A percentile compares a stretch with the other conserved stretches of the same genome.
Evolutionary conservation across 164 flowering plant species (phyloP).

Genomic region (Liquidambar formosana): DNA sequence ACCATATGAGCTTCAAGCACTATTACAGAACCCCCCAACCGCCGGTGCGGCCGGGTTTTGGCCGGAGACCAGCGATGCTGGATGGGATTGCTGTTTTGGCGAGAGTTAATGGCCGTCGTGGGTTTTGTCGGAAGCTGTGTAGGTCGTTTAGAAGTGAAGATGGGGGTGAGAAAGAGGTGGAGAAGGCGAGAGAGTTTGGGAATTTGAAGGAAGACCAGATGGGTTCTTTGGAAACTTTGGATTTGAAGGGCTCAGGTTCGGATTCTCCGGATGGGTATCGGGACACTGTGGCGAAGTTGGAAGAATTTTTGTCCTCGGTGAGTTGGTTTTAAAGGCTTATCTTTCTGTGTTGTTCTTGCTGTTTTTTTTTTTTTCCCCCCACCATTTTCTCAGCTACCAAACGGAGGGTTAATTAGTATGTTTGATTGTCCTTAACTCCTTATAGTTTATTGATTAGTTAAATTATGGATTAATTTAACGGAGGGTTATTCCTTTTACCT

Average conservation of each 20-base stretch:
- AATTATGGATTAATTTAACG: no score
- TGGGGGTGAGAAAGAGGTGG: constrained; percentile 26
- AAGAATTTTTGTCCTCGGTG: constrained; percentile 61
- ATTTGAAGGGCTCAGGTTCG: constrained; percentile 36
- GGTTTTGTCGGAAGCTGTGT: constrained; percentile 29
- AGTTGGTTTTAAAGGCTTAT: no score
- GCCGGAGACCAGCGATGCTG: constrained; percentile 12
- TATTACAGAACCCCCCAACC: constrained; percentile 8
- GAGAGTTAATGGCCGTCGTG: constrained; percentile 13
- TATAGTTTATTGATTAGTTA: no score
- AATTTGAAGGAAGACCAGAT: constrained; percentile 16
- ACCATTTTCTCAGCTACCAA: background rate
- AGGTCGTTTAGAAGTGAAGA: constrained; percentile 52
- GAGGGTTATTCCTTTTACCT: no score
- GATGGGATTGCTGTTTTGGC: constrained; percentile 23
- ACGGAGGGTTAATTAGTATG: background rate
- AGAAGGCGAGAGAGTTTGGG: constrained; percentile 16
- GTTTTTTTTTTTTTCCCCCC: background rate
- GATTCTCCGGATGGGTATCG: constrained; percentile 28
- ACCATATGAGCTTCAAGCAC: constrained; percentile 23
- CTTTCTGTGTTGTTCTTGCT: background rate
- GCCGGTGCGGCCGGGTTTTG: constrained; percentile 14
- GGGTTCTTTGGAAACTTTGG: constrained; percentile 29
- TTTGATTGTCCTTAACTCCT: background rate
- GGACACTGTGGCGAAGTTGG: constrained; percentile 42